Conservation (phyloP, 768 basidiomycete genomes). For the Pleurotus ostreatus region DNA sequence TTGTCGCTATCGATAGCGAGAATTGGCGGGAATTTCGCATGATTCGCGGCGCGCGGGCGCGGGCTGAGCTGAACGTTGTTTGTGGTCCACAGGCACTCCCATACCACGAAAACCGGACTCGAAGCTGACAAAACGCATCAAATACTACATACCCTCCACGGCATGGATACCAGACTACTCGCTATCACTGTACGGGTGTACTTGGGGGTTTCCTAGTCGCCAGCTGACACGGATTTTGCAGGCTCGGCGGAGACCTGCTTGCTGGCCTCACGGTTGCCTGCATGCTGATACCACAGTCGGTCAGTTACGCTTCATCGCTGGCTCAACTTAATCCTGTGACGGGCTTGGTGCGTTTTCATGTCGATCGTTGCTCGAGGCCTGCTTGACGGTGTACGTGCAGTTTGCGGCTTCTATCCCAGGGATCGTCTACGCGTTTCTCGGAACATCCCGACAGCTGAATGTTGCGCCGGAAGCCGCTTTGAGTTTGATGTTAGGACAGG, state of each 20-base stretch:
- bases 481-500: slow-evolving; percentile 83
- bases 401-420: slow-evolving; percentile 85
- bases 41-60: background rate
- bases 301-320: slow-evolving; percentile 87
- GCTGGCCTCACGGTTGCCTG: slow-evolving; percentile 84
- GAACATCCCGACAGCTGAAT: slow-evolving; percentile 77
- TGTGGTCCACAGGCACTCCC: background rate
- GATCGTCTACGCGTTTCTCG: slow-evolving; percentile 86
- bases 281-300: slow-evolving; percentile 82
- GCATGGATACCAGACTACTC: slow-evolving; percentile 81
- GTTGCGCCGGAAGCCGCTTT: slow-evolving; percentile 89
- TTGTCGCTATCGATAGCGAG: background rate
- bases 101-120: slow-evolving; percentile 16
- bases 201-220: slow-evolving; percentile 5
- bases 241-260: slow-evolving; percentile 57
- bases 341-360: slow-evolving; percentile 59
- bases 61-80: background rate
- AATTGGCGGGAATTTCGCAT: background rate
- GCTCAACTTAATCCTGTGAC: slow-evolving; percentile 82
- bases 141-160: slow-evolving; percentile 75
- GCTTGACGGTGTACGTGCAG: slow-evolving; percentile 17
- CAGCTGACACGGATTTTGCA: slow-evolving; percentile 10
- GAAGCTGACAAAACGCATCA: slow-evolving; percentile 42
- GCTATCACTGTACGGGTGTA: slow-evolving; percentile 49
- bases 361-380: background rate